Evolutionary conservation across 192 early-diverging fungal species (phyloP).

Genomic region (Coemansia furcata): DNA sequence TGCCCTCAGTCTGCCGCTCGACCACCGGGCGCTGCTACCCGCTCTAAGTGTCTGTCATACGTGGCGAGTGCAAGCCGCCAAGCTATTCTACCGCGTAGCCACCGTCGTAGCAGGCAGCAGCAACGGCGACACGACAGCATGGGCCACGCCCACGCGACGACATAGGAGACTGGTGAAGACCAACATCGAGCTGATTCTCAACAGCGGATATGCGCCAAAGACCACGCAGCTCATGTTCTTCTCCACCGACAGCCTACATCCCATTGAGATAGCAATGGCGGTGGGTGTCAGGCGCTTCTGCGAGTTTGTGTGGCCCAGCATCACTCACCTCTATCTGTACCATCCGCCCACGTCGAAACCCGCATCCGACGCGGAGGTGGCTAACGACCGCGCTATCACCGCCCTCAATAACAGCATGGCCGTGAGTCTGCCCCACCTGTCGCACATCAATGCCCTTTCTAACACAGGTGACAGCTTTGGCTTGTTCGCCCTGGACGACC

Average conservation of each 20-base stretch:
- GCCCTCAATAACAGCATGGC: constrained; percentile 18
- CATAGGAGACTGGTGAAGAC: background rate
- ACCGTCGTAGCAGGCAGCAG: constrained; percentile 13
- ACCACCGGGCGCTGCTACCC: constrained; percentile 16
- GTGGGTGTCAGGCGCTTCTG: constrained; percentile 14
- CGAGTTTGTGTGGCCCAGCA: constrained; percentile 30
- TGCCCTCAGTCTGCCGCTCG: constrained; percentile 20
- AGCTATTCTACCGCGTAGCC: constrained; percentile 40
- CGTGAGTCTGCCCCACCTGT: constrained; percentile 13
- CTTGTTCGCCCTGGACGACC: constrained; percentile 35
- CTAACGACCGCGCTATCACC: constrained; percentile 24
- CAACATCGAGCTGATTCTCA: constrained; percentile 30
- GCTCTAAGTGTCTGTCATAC: constrained; percentile 11
- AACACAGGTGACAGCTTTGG: constrained; percentile 42
- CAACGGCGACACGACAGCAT: background rate
- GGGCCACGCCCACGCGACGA: background rate
- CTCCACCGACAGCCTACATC: background rate
- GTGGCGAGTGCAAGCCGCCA: constrained; percentile 35
- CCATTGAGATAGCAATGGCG: background rate
- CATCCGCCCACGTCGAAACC: constrained; percentile 4
- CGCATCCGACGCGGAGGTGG: background rate
- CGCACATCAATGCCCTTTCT: constrained; percentile 22
- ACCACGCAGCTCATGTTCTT: constrained; percentile 14
- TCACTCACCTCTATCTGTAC: constrained; percentile 26
- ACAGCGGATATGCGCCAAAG: constrained; percentile 47